A percentile compares a stretch with the other conserved stretches of the same genome.
Evolutionary conservation across 1,139 yeast genomes (phyloP).

Genomic region (Debaryomyces coudertii): DNA sequence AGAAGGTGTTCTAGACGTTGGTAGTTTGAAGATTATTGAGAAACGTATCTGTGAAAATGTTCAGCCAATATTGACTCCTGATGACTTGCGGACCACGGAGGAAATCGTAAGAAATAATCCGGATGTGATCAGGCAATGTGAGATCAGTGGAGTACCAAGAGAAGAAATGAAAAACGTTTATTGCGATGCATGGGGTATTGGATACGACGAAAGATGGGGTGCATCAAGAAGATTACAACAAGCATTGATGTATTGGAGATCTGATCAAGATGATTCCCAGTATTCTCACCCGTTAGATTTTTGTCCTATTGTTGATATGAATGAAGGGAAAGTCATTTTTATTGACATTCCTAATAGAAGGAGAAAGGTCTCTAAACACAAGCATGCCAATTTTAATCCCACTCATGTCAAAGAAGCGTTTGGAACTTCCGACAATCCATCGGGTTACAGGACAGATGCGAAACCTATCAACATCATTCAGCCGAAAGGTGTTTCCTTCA

Average conservation of each 20-base stretch:
- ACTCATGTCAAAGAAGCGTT: slow-evolving; percentile 60
- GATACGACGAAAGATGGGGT: slow-evolving; percentile 85
- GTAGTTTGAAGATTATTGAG: slow-evolving; percentile 47
- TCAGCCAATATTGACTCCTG: slow-evolving; percentile 76
- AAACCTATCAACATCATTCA: slow-evolving; percentile 72
- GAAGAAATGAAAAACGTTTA: slow-evolving; percentile 69
- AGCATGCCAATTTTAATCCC: slow-evolving; percentile 72
- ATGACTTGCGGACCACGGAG: slow-evolving; percentile 67
- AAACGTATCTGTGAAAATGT: slow-evolving; percentile 57
- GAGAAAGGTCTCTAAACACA: slow-evolving; percentile 68
- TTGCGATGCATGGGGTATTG: slow-evolving; percentile 88
- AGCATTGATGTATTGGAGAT: slow-evolving; percentile 77
- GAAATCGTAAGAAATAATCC: slow-evolving; percentile 68
- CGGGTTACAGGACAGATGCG: slow-evolving; percentile 59
- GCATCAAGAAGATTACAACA: slow-evolving; percentile 75
- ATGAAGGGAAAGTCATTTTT: slow-evolving; percentile 64
- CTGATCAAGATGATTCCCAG: slow-evolving; percentile 79
- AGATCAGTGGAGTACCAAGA: slow-evolving; percentile 65
- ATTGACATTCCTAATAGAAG: slow-evolving; percentile 77
- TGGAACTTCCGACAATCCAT: slow-evolving; percentile 54
- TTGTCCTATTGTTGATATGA: slow-evolving; percentile 81
- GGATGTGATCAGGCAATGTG: slow-evolving; percentile 72
- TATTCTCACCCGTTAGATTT: slow-evolving; percentile 84
- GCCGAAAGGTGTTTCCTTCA: slow-evolving; percentile 81
- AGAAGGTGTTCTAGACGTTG: slow-evolving; percentile 70